Conservation (phyloP, 257 asterid genomes). For the Paulownia fortunei region DNA sequence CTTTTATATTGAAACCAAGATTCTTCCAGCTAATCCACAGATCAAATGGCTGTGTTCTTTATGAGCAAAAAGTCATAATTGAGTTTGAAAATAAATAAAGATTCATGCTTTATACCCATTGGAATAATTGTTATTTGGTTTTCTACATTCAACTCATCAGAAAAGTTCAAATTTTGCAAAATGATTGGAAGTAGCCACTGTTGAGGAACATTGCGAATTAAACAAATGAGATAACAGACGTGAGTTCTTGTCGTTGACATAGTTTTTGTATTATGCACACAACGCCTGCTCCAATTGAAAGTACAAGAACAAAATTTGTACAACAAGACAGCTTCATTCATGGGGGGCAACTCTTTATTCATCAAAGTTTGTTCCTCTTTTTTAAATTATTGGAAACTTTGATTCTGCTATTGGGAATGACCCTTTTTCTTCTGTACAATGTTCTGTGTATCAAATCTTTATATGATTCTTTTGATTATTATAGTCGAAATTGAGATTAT, state of each 20-base stretch:
- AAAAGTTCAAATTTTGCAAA: conserved; percentile 6
- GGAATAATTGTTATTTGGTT: conserved; percentile 5
- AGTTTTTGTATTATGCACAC: conserved; percentile 26
- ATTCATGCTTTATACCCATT: conserved; percentile 33
- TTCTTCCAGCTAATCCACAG: conserved; percentile 56
- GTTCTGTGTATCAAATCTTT: conserved; percentile 45
- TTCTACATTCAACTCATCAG: background rate
- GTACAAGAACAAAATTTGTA: conserved; percentile 28
- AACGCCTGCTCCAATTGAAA: background rate
- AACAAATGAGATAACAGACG: conserved; percentile 46
- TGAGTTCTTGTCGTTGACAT: conserved; percentile 67
- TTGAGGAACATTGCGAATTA: conserved; percentile 17
- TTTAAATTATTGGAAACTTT: conserved; percentile 19
- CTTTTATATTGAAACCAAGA: conserved; percentile 49
- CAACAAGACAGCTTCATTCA: conserved; percentile 41
- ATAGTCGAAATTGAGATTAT: background rate
- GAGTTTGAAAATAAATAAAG: conserved; percentile 27
- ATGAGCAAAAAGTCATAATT: conserved; percentile 37
- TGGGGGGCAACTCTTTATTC: conserved; percentile 53
- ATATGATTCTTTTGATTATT: conserved; percentile 17
- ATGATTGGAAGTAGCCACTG: conserved; percentile 32
- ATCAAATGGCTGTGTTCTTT: conserved; percentile 28
- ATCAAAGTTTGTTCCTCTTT: background rate
- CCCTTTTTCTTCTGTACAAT: conserved; percentile 9
- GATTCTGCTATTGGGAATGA: conserved; percentile 25